Conservation (phyloP, 495 filamentous ascomycete species). For the Talaromyces adpressus region DNA sequence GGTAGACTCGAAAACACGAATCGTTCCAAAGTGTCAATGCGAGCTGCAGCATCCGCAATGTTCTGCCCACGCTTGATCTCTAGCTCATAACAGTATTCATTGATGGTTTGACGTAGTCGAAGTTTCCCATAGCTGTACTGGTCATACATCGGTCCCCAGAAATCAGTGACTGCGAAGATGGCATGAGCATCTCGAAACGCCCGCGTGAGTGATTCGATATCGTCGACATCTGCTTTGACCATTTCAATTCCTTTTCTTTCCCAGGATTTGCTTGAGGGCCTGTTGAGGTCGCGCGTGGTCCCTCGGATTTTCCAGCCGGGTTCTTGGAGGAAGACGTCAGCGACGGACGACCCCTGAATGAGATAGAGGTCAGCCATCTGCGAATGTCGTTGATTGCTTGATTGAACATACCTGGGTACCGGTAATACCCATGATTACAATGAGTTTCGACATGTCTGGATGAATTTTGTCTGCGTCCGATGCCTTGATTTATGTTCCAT, state of each 20-base stretch:
- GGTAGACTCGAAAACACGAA: background rate
- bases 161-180: slow-evolving; percentile 50
- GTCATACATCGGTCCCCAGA: slow-evolving; percentile 23
- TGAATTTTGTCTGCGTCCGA: background rate
- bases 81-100: slow-evolving; percentile 36
- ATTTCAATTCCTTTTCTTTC: slow-evolving; percentile 38
- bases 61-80: slow-evolving; percentile 35
- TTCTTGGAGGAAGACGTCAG: slow-evolving; percentile 17
- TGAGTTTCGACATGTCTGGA: slow-evolving; percentile 20
- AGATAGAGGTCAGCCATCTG: background rate
- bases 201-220: slow-evolving; percentile 27
- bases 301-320: slow-evolving; percentile 32
- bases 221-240: slow-evolving; percentile 37
- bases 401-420: slow-evolving; percentile 16
- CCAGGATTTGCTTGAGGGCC: slow-evolving; percentile 29
- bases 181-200: slow-evolving; percentile 42
- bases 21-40: background rate
- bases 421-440: slow-evolving; percentile 42
- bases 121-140: background rate
- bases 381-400: background rate
- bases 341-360: slow-evolving; percentile 18
- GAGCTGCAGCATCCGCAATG: background rate
- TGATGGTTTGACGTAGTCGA: slow-evolving; percentile 12
- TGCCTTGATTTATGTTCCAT: background rate
- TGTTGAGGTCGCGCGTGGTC: slow-evolving; percentile 21